These are phyloP conservation scores for Nepenthes gracilis DNA, from an alignment of 148 eudicot genomes.

Conservation along the genomic window DNA sequence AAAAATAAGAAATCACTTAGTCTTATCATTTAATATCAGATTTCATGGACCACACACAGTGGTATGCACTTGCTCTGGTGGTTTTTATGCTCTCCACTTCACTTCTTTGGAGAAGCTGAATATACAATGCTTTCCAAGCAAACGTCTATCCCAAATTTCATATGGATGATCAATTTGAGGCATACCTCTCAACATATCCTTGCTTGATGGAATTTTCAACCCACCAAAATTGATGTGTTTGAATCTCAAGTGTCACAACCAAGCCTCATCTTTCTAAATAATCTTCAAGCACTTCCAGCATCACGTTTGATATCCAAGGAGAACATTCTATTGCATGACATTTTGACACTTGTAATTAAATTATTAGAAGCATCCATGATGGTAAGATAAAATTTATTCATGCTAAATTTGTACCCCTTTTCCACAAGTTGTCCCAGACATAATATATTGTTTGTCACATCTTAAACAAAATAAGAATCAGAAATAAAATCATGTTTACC, in stretches of 20 bases:
- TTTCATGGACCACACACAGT: not conserved
- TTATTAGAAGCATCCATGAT: not conserved
- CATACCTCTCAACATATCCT: conserved; percentile 1
- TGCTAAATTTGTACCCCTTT: not conserved
- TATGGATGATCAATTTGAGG: not conserved
- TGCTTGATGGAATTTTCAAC: not conserved
- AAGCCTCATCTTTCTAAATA: not conserved
- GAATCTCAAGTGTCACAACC: not conserved
- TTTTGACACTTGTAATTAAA: not conserved
- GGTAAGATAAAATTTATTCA: not conserved
- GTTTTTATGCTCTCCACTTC: not conserved
- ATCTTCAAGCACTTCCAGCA: not conserved
- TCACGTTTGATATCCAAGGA: not conserved
- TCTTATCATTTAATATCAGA: not conserved
- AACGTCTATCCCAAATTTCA: not conserved
- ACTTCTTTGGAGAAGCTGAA: not conserved
- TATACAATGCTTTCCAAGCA: conserved; percentile 1
- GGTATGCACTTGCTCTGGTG: not conserved
- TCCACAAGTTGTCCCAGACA: not conserved
- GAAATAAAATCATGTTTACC: too few relatives aligned
- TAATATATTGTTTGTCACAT: too few relatives aligned
- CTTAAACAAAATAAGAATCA: too few relatives aligned
- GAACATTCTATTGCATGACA: too few relatives aligned
- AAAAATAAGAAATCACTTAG: not conserved
- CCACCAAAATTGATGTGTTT: not conserved